phyloP scores from a whole-genome alignment of 352 stramenopile species.

The Pythium vanterpoolii region DNA sequence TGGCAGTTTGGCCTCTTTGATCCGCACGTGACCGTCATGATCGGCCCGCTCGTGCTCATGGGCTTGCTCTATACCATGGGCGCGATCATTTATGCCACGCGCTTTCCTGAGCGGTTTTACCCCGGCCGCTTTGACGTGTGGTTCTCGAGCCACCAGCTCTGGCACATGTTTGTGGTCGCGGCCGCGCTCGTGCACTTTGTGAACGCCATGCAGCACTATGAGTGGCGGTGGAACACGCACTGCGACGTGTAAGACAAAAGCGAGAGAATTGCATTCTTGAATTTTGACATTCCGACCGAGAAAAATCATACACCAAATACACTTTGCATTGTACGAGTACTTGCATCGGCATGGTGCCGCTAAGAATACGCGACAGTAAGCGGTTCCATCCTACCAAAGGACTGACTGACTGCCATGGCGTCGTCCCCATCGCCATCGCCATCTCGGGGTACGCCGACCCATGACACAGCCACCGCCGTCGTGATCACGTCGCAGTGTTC shows the following conservation, averaged over 20 bases:
- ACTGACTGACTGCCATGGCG: too few species aligned
- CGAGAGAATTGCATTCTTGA: too few species aligned
- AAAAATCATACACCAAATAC: background rate
- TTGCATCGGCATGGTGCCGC: background rate
- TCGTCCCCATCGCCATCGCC: background rate
- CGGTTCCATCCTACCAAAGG: too few species aligned
- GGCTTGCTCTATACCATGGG: constrained; percentile 73
- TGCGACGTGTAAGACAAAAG: constrained; percentile 49
- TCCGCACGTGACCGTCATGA: constrained; percentile 82
- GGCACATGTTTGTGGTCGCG: constrained; percentile 86
- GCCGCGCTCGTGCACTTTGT: constrained; percentile 82
- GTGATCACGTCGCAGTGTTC: constrained; percentile 34
- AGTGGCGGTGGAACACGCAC: constrained; percentile 83
- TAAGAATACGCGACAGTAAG: background rate
- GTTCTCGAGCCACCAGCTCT: constrained; percentile 86
- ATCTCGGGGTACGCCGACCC: background rate
- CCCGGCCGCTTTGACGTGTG: constrained; percentile 81
- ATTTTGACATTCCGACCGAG: background rate
- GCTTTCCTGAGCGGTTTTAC: constrained; percentile 84
- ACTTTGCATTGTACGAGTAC: too few species aligned
- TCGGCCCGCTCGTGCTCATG: constrained; percentile 77
- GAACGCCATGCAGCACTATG: constrained; percentile 81
- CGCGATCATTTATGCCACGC: constrained; percentile 81
- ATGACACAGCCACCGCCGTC: background rate
- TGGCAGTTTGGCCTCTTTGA: constrained; percentile 76